Evolutionary conservation across 345 rosid genomes (phyloP).

Genomic region (Eucalyptus cladocalyx): DNA sequence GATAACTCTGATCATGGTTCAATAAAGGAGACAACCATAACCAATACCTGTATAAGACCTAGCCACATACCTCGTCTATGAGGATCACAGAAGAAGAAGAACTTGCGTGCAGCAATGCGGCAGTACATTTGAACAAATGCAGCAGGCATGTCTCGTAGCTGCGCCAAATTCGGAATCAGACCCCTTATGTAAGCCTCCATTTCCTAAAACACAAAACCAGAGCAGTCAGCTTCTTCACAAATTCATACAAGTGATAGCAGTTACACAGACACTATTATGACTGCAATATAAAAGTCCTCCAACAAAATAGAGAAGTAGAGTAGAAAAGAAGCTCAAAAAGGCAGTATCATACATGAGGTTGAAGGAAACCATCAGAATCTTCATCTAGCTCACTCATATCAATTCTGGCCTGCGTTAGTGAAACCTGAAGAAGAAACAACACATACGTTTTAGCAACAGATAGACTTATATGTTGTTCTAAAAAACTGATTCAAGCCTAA

Average conservation of each 20-base stretch:
- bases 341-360: slow-evolving; percentile 42
- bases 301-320: not conserved
- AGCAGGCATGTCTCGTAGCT: slow-evolving; percentile 86
- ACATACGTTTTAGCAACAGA: not conserved
- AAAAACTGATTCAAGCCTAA: not conserved
- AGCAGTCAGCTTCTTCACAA: not conserved
- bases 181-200: slow-evolving; percentile 94
- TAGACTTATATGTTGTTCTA: not conserved
- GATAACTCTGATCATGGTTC: not conserved
- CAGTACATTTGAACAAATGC: slow-evolving; percentile 82
- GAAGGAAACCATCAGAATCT: slow-evolving; percentile 99
- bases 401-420: slow-evolving; percentile 96
- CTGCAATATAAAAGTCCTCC: not conserved
- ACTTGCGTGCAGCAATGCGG: slow-evolving; percentile 94
- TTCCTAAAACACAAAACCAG: slow-evolving; percentile 43
- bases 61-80: slow-evolving; percentile 78
- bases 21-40: not conserved
- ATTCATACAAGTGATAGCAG: not conserved
- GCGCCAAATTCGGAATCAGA: slow-evolving; percentile 94
- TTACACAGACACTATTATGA: not conserved
- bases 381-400: slow-evolving; percentile 99
- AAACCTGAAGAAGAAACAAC: slow-evolving; percentile 49
- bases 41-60: not conserved
- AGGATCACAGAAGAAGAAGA: slow-evolving; percentile 99
- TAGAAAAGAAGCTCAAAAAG: not conserved